Conservation (phyloP, 2,329 filamentous ascomycete genomes). For the Epichloe festucae region DNA sequence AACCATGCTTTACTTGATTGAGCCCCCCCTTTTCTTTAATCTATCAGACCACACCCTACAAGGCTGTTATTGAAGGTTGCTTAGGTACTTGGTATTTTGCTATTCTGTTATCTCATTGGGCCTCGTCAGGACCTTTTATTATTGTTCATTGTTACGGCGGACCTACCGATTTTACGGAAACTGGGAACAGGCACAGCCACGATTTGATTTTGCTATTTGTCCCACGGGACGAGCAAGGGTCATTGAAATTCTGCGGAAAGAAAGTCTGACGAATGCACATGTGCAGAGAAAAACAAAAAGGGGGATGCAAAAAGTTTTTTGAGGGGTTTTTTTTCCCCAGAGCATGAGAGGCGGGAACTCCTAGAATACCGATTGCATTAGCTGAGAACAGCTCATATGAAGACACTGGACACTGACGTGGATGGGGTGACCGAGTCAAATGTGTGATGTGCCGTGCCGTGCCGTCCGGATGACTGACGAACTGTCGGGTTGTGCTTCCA, state of each 20-base stretch:
- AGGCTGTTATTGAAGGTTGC: neutral
- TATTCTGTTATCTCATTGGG: neutral
- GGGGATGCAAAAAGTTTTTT: neutral
- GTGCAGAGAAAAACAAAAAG: neutral
- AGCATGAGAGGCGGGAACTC: neutral
- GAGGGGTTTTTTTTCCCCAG: neutral
- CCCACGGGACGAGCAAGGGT: neutral
- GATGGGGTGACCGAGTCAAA: neutral
- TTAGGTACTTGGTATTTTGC: neutral
- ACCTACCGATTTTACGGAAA: too few species aligned
- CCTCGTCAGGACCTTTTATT: too few species aligned
- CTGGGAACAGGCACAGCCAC: neutral
- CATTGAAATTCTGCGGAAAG: neutral
- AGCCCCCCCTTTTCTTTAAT: too few species aligned
- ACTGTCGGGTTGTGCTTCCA: neutral
- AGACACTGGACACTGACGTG: neutral
- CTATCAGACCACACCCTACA: neutral
- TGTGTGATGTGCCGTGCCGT: neutral
- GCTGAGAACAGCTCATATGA: constrained; percentile 1
- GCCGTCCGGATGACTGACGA: too few species aligned
- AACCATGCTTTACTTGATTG: neutral
- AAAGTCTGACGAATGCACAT: neutral
- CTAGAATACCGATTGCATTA: neutral
- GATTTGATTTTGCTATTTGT: neutral
- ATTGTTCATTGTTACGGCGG: too few species aligned